Conservation (phyloP, 2,329 filamentous ascomycete species). For the Calonectria crousiana region DNA sequence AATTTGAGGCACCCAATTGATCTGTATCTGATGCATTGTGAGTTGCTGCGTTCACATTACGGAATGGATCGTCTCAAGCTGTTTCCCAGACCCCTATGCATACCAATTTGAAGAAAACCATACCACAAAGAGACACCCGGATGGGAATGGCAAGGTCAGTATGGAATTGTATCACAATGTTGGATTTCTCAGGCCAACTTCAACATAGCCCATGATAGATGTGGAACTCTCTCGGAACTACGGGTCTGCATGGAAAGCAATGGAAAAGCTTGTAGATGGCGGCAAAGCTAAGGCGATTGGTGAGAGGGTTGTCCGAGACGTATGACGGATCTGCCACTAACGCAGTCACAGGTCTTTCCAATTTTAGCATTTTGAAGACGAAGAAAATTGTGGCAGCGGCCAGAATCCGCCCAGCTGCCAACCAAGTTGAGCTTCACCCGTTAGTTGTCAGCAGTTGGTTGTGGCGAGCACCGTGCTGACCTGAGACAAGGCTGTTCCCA, state of each 20-base stretch:
- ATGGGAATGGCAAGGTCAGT: background rate
- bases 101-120: conserved; percentile 4
- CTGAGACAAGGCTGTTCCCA: conserved; percentile 1
- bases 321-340: background rate
- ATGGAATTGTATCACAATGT: background rate
- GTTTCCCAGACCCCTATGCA: background rate
- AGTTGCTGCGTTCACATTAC: background rate
- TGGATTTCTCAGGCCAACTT: background rate
- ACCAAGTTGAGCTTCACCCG: conserved; percentile 2
- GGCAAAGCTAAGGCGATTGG: conserved; percentile 2
- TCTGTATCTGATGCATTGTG: conserved; percentile 1
- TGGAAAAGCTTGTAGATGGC: background rate
- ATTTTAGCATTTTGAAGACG: background rate
- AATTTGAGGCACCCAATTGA: background rate
- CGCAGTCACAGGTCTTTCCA: background rate
- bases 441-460: background rate
- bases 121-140: background rate
- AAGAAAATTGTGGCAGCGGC: background rate
- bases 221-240: background rate
- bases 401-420: background rate
- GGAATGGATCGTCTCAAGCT: background rate
- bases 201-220: background rate
- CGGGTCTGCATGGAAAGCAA: background rate
- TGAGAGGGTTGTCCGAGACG: background rate
- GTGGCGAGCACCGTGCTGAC: background rate